A percentile compares a stretch with the other conserved stretches of the same genome.
phyloP scores from a whole-genome alignment of 306 rosid genomes.

The Citrullus colocynthis region DNA sequence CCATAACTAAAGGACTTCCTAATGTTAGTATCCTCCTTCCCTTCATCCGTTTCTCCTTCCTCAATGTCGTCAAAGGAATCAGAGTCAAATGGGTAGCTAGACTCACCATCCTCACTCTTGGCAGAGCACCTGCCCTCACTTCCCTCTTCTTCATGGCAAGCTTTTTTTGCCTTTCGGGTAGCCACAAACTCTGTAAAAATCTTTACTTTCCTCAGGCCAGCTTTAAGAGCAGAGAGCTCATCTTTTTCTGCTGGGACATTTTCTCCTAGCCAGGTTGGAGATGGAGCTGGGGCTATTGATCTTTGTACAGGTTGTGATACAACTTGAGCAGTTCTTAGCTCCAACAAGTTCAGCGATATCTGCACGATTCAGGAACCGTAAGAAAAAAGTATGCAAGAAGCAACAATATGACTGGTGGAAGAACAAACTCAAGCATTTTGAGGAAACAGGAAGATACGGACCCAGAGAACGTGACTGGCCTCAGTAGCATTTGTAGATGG shows the following conservation, averaged over 20 bases:
- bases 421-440: neutral
- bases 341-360: conserved; percentile 80
- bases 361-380: neutral
- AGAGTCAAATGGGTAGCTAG: conserved; percentile 78
- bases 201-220: conserved; percentile 89
- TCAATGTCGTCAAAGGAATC: conserved; percentile 87
- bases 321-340: conserved; percentile 64
- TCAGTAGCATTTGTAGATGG: conserved; percentile 37
- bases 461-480: conserved; percentile 49
- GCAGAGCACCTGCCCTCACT: conserved; percentile 80
- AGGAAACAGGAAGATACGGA: conserved; percentile 18
- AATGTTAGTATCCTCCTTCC: conserved; percentile 53
- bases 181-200: conserved; percentile 75
- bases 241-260: conserved; percentile 52
- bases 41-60: conserved; percentile 83
- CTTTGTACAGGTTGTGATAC: conserved; percentile 45
- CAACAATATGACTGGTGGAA: neutral
- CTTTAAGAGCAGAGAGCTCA: conserved; percentile 88
- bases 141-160: conserved; percentile 63
- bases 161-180: conserved; percentile 52
- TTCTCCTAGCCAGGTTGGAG: conserved; percentile 46
- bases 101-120: conserved; percentile 88
- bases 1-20: conserved; percentile 99
- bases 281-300: conserved; percentile 44
- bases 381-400: neutral